A percentile compares a stretch with the other conserved stretches of the same genome.
These are phyloP conservation scores for Citrullus mucosospermus DNA, from an alignment of 306 rosid genomes.

Conservation along the genomic window DNA sequence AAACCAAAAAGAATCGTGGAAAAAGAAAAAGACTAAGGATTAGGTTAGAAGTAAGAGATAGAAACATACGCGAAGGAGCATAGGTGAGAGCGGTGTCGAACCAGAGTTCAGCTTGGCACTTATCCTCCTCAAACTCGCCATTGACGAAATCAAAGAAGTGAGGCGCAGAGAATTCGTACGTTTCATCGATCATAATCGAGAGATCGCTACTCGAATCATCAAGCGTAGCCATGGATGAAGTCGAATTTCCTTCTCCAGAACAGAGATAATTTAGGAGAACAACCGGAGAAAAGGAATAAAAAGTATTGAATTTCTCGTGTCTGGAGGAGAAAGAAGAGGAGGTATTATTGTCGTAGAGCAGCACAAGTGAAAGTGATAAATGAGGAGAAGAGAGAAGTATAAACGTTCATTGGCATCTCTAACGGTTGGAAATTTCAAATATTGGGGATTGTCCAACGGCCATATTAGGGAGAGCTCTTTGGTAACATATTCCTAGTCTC, in stretches of 20 bases:
- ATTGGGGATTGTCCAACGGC: constrained; percentile 12
- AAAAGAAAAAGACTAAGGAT: background rate
- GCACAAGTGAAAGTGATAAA: background rate
- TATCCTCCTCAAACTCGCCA: constrained; percentile 47
- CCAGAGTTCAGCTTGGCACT: constrained; percentile 67
- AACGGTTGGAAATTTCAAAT: constrained; percentile 33
- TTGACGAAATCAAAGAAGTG: constrained; percentile 57
- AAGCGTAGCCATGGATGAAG: constrained; percentile 36
- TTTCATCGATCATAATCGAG: constrained; percentile 45
- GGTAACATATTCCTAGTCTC: background rate
- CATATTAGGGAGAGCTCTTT: constrained; percentile 3
- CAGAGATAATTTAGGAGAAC: constrained; percentile 4
- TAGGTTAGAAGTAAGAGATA: background rate
- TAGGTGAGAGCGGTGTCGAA: constrained; percentile 61
- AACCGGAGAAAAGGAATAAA: background rate
- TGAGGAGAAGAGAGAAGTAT: background rate
- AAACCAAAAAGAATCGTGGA: background rate
- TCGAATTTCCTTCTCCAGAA: constrained; percentile 1
- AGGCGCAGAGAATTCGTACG: constrained; percentile 85
- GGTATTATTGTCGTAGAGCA: background rate
- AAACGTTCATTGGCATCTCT: constrained; percentile 1
- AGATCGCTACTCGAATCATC: constrained; percentile 22
- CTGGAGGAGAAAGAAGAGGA: background rate
- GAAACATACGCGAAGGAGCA: constrained; percentile 82
- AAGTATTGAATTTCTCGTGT: background rate